phyloP scores from a whole-genome alignment of 2,329 filamentous ascomycete genomes.

The Dactylellina parvicollis region DNA sequence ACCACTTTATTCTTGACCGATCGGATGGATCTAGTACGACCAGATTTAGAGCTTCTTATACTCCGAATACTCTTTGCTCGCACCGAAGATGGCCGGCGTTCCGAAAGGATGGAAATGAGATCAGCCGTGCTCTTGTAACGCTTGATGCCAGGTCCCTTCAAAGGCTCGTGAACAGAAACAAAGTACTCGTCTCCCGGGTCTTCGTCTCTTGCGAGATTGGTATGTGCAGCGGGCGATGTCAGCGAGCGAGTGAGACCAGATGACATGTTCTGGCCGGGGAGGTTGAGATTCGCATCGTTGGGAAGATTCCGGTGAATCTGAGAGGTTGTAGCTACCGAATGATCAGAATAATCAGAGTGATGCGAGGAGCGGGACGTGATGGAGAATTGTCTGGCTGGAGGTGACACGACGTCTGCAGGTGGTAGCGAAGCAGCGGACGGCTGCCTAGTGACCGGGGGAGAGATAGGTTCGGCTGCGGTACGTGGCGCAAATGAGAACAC shows the following conservation, averaged over 20 bases:
- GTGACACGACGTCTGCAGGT: slow-evolving; percentile 36
- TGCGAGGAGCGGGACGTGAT: slow-evolving; percentile 40
- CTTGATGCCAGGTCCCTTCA: slow-evolving; percentile 39
- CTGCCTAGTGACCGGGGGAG: slow-evolving; percentile 47
- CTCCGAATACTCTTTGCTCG: slow-evolving; percentile 77
- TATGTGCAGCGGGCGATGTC: slow-evolving; percentile 43
- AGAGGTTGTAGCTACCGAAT: slow-evolving; percentile 32
- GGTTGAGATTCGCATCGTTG: slow-evolving; percentile 64
- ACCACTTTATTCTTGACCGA: slow-evolving; percentile 50
- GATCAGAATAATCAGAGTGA: slow-evolving; percentile 40
- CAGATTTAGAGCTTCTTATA: slow-evolving; percentile 60
- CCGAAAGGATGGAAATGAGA: slow-evolving; percentile 88
- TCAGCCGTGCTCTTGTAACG: slow-evolving; percentile 91
- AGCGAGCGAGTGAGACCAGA: slow-evolving; percentile 70
- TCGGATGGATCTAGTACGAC: slow-evolving; percentile 32
- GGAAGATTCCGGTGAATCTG: slow-evolving; percentile 60
- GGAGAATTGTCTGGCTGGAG: slow-evolving; percentile 48
- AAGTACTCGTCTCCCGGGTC: slow-evolving; percentile 53
- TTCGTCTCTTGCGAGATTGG: slow-evolving; percentile 42
- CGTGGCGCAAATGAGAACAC: slow-evolving; percentile 51
- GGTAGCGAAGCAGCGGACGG: slow-evolving; percentile 32
- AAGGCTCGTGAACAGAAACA: slow-evolving; percentile 45
- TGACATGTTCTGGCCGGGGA: slow-evolving; percentile 64
- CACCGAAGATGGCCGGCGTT: slow-evolving; percentile 60
- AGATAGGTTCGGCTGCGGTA: slow-evolving; percentile 48